Base-by-base conservation (phyloP, 768 basidiomycete genomes). In the Suillus sp. region DNA sequence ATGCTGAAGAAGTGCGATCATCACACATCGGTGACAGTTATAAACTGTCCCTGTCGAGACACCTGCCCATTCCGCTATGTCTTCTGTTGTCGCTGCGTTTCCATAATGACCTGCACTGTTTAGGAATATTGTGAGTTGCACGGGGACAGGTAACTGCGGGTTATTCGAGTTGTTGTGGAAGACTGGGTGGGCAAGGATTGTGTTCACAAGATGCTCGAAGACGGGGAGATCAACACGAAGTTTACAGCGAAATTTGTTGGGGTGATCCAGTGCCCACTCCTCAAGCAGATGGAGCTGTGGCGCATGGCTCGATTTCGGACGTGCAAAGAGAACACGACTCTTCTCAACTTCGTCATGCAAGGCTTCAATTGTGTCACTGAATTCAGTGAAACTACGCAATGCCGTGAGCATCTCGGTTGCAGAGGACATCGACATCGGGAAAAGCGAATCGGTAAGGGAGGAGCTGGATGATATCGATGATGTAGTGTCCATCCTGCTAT, bases 41-140 rank as follows among this genome's bases (percentile, higher is more conserved):
- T 64, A 50, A 4, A 72, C 61, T 35, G 61, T 67, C 14, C 70
- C 69, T 35, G 69, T 37, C 10, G 64, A 64, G 32, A 64, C 47
- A 4, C 71, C 70, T 34, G 71, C 68, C 56, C 62, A 63, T 4
- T 66, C 57, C 35, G 69, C 68, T 27, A 72, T 61, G 60, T 73
- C 74, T 13, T 69, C 30, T 13, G 60, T 54, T 1, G 62, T 63
- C 1, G 61, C 64, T 2, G 60, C 61, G 59, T 70, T 70, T 0
- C 59, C 56, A 34, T 64, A 64, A 22, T 64, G 63, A 14, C 51
- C 51, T 59, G 13, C 77, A 77, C 2, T 79, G 45, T 64, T 71
- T 38, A 75, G 45, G 34, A 70, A 65, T 22, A 77, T 73, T 2
- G 75, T 71, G 3, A 78, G 70, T 55, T 78, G 74, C 10, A 67